Evolutionary conservation across 208 protist species (phyloP), one percentile per base, ranked within the genome.

Genomic region (Trypanosoma conorhini): DNA sequence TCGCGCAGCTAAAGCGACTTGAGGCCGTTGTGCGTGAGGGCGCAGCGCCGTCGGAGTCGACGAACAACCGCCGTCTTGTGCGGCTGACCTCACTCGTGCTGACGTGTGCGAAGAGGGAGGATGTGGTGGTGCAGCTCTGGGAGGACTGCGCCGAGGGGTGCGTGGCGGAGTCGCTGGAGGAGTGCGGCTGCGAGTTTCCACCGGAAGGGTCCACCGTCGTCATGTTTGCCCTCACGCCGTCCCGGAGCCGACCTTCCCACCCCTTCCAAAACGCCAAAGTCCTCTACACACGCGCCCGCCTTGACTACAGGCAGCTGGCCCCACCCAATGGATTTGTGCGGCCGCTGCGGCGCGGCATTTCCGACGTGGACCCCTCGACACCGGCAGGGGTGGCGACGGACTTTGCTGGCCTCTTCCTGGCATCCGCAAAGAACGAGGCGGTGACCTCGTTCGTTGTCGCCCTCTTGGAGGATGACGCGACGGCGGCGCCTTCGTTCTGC

Each of bases 111-210:
- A 21, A 58, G 0, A 67, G 73, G 12, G 83, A 74, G 28, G 82
- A 94, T 75, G 77, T 83, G 1, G 64, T 95, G 1, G 75, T 95
- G 46, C 89, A 95, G 66, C 72, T 89, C 38, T 95, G 89, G 87
- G 77, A 89, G 38, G 70, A 70, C 35, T 54, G 40, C 38, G 30
- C 72, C 12, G 67, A 58, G 0, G 33, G 61, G n/a, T 67, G 75
- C 17, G 5, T 30, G 13, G 62, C 70, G 24, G 74, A 76, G 19
- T 62, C 63, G 3, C 52, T 74, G 4, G 72, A 75, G n/a, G 54
- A 68, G 26, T 38, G 19, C 10, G 46, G 12, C 12, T 42, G 28
- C 33, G 60, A 71, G 8, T 72, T 89, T 58, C 89, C 87, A 5
- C 40, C 59, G 22, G 85, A 92, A 66, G 86, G 87, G 0, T 76